These are phyloP conservation scores for Malus hybrid DNA, from an alignment of 331 rosid genomes.

Conservation along the genomic window DNA sequence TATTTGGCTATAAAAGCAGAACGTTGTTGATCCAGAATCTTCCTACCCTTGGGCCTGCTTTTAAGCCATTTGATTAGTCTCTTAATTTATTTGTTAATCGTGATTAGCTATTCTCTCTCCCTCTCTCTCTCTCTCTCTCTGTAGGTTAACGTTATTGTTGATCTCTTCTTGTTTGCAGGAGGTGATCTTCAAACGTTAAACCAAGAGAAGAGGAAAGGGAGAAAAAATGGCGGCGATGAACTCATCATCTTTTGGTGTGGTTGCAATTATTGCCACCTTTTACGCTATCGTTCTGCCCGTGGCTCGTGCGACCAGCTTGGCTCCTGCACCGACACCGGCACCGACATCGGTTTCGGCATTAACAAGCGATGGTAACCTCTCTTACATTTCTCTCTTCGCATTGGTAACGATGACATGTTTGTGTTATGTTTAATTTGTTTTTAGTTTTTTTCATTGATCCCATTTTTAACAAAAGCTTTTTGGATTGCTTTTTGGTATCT, in stretches of 20 bases:
- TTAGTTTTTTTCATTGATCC: background rate
- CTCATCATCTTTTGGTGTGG: constrained; percentile 26
- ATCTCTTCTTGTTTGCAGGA: constrained; percentile 23
- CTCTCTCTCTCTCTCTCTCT: background rate
- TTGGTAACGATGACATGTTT: background rate
- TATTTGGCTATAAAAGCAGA: background rate
- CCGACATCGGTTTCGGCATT: background rate
- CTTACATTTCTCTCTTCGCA: background rate
- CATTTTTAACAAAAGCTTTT: too few relatives aligned
- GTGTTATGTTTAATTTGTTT: background rate
- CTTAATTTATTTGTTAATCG: background rate
- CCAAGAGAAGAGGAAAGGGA: background rate
- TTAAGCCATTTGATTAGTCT: background rate
- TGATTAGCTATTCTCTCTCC: background rate
- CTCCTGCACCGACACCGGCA: constrained; percentile 16
- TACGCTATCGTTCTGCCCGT: constrained; percentile 30
- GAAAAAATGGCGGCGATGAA: constrained; percentile 35
- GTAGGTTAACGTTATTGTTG: background rate
- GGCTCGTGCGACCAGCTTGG: constrained; percentile 34
- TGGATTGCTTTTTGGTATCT: background rate
- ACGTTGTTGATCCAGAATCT: background rate
- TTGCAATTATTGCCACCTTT: constrained; percentile 29
- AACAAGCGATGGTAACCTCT: constrained; percentile 52
- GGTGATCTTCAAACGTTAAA: background rate
- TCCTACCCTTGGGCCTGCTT: background rate